Evolutionary conservation across 768 basidiomycete species (phyloP).

Genomic region (Suillus plorans): DNA sequence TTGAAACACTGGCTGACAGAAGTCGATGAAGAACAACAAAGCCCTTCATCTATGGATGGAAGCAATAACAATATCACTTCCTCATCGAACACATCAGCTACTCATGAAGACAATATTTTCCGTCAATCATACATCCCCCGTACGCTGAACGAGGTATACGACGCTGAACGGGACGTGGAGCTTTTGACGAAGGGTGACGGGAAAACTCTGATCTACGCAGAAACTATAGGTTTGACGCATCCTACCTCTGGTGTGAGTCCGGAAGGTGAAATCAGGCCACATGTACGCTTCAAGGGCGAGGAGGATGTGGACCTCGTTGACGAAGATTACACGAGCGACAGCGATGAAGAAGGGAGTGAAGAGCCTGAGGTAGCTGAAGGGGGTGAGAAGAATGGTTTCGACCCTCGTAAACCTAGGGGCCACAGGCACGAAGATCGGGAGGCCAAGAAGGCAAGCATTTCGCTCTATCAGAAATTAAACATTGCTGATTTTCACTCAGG

Average conservation of each 20-base stretch:
- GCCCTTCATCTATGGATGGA: conserved; percentile 13
- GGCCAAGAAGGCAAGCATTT: conserved; percentile 71
- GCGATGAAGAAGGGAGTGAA: conserved; percentile 36
- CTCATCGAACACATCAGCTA: conserved; percentile 21
- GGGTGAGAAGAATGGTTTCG: conserved; percentile 31
- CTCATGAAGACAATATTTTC: conserved; percentile 88
- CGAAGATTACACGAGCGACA: conserved; percentile 29
- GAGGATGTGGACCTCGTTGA: conserved; percentile 23
- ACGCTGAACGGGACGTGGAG: conserved; percentile 91
- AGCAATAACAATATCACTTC: conserved; percentile 13
- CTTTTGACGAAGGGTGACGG: conserved; percentile 70
- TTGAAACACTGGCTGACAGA: conserved; percentile 52
- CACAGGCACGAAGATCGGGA: conserved; percentile 93
- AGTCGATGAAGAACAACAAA: conserved; percentile 22
- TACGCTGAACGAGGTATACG: conserved; percentile 87
- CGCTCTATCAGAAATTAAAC: conserved; percentile 9
- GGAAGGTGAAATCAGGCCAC: conserved; percentile 8
- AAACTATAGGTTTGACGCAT: conserved; percentile 78
- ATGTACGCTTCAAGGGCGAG: conserved; percentile 20
- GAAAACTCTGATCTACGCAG: conserved; percentile 78
- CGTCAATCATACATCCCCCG: conserved; percentile 91
- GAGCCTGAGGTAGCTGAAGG: conserved; percentile 27
- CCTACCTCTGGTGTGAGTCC: conserved; percentile 20
- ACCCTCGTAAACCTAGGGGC: conserved; percentile 64
- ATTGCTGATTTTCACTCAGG: conserved; percentile 44